Evolutionary conservation across 1,139 yeast genomes (phyloP).

Genomic region (Nakaseomyces nivariensis): DNA sequence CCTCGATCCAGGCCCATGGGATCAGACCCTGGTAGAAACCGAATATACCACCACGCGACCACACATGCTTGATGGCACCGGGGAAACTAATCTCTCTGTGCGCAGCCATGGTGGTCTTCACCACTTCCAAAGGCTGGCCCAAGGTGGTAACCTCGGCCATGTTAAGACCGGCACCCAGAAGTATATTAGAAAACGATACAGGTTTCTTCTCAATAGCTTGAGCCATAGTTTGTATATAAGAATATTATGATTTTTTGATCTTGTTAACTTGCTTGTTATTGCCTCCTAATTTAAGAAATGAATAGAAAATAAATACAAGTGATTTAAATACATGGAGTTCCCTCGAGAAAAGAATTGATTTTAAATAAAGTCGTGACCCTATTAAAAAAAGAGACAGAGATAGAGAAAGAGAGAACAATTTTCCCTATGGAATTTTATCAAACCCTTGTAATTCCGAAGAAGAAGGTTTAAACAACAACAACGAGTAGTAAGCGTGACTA

Average conservation of each 20-base stretch:
- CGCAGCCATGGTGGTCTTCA: slow-evolving; percentile 97
- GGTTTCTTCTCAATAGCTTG: slow-evolving; percentile 55
- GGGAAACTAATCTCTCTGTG: slow-evolving; percentile 62
- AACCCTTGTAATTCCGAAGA: no score
- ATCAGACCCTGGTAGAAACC: slow-evolving; percentile 96
- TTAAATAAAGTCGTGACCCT: no score
- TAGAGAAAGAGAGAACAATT: no score
- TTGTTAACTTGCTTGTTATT: neutral
- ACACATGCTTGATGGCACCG: slow-evolving; percentile 64
- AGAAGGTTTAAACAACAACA: no score
- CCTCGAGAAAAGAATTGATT: no score
- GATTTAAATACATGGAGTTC: no score
- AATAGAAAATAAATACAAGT: no score
- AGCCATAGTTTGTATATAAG: neutral
- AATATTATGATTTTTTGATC: neutral
- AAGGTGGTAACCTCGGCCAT: slow-evolving; percentile 87
- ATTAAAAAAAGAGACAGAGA: no score
- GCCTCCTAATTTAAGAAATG: no score
- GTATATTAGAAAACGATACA: slow-evolving; percentile 76
- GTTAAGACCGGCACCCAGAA: slow-evolving; percentile 89
- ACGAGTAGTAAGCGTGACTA: no score
- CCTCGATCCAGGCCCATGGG: slow-evolving; percentile 99
- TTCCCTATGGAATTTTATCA: no score
- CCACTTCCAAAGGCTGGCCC: slow-evolving; percentile 94
- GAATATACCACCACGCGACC: slow-evolving; percentile 84